Percentiles rank a stretch among this genome's conserved stretches.
Evolutionary conservation across 352 stramenopile genomes (phyloP).

Genomic region (Phytophthora pisi): DNA sequence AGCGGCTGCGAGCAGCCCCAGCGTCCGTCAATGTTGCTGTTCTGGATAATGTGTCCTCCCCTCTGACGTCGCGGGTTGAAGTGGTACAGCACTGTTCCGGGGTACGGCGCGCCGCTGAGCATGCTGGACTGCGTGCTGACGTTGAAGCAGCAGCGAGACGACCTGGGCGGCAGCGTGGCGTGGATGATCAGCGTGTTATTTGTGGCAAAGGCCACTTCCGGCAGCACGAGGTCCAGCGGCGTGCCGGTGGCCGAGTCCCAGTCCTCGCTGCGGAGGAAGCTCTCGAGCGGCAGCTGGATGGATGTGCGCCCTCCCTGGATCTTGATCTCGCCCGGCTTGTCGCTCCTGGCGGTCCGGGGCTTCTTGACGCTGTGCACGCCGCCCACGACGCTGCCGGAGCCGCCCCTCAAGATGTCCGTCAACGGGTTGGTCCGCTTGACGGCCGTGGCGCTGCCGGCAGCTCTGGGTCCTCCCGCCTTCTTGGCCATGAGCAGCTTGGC

Average conservation of each 20-base stretch:
- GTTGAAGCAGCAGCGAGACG: constrained; percentile 79
- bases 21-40: constrained; percentile 83
- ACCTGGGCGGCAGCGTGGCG: constrained; percentile 65
- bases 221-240: constrained; percentile 68
- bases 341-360: constrained; percentile 64
- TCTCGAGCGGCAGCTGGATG: constrained; percentile 80
- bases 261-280: constrained; percentile 76
- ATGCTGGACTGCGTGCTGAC: constrained; percentile 76
- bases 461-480: constrained; percentile 44
- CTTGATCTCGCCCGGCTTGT: constrained; percentile 80
- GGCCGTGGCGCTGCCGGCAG: constrained; percentile 25
- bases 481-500: constrained; percentile 83
- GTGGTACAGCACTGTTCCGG: constrained; percentile 81
- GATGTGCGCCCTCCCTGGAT: constrained; percentile 76
- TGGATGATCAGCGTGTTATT: constrained; percentile 89
- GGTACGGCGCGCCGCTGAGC: constrained; percentile 70
- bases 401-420: constrained; percentile 77
- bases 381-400: constrained; percentile 69
- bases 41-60: constrained; percentile 75
- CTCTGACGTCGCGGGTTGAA: constrained; percentile 76
- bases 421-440: constrained; percentile 81
- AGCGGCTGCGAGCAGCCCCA: constrained; percentile 78
- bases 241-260: constrained; percentile 74
- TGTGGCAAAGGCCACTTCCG: constrained; percentile 77
- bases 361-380: constrained; percentile 67